Evolutionary conservation across 495 filamentous ascomycete species (phyloP).

Genomic region (Letharia lupina): DNA sequence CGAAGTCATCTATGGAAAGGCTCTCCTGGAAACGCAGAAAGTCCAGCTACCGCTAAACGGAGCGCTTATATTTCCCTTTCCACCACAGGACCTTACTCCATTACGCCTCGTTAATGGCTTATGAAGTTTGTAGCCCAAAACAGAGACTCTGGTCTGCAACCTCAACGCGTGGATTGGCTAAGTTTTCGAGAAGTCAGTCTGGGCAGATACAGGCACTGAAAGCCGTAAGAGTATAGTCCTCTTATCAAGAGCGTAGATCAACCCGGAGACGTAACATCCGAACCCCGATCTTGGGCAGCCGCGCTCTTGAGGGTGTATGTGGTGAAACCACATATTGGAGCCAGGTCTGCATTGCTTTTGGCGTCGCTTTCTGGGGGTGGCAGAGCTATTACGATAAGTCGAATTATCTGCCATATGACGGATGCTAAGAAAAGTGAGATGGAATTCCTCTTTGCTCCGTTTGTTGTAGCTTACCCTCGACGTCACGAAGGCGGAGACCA

Average conservation of each 20-base stretch:
- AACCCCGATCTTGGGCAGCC: not conserved
- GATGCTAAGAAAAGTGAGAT: not conserved
- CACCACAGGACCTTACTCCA: no score
- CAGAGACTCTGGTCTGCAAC: not conserved
- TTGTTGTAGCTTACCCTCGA: not conserved
- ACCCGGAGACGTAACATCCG: no score
- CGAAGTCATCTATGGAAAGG: no score
- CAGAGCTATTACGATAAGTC: not conserved
- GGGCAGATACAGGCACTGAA: not conserved
- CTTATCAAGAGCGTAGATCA: not conserved
- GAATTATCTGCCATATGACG: not conserved
- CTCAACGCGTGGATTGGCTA: not conserved
- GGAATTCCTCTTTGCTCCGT: not conserved
- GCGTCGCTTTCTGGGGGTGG: not conserved
- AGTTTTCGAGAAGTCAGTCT: not conserved
- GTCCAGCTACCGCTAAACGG: no score
- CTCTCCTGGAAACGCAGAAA: no score
- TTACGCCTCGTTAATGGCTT: no score
- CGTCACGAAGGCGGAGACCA: not conserved
- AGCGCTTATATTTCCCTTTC: no score
- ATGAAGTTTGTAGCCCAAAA: no score
- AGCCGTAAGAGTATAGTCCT: not conserved
- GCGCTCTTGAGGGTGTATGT: not conserved
- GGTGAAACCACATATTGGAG: not conserved
- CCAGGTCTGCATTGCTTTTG: not conserved